phyloP scores from a whole-genome alignment of 2,329 filamentous ascomycete species.

The Emergomyces orientalis region DNA sequence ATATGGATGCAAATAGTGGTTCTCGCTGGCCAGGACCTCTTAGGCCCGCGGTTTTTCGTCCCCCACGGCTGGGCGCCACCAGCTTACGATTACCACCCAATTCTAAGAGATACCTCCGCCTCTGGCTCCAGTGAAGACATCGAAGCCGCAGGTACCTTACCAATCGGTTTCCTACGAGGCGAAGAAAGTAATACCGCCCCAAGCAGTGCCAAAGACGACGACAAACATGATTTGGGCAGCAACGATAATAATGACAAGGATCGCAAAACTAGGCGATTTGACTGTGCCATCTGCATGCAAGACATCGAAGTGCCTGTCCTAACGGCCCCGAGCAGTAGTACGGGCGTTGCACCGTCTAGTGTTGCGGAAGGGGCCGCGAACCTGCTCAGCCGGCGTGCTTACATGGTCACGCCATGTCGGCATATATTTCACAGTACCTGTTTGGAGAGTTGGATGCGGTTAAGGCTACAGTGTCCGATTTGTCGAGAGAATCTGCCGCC shows the following conservation, averaged over 20 bases:
- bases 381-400: slow-evolving; percentile 68
- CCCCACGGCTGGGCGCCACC: slow-evolving; percentile 56
- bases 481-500: slow-evolving; percentile 84
- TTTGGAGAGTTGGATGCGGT: slow-evolving; percentile 92
- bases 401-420: slow-evolving; percentile 95
- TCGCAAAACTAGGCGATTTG: slow-evolving; percentile 54
- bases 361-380: slow-evolving; percentile 43
- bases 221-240: slow-evolving; percentile 8
- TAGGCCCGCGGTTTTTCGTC: slow-evolving; percentile 82
- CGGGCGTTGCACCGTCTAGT: slow-evolving; percentile 20
- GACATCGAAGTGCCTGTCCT: slow-evolving; percentile 81
- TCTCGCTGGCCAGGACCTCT: slow-evolving; percentile 69
- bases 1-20: slow-evolving; percentile 76
- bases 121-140: slow-evolving; percentile 56
- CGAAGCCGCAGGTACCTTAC: slow-evolving; percentile 64
- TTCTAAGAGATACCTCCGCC: slow-evolving; percentile 49
- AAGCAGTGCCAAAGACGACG: slow-evolving; percentile 11
- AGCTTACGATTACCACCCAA: slow-evolving; percentile 85
- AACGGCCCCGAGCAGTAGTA: slow-evolving; percentile 40
- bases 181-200: slow-evolving; percentile 32
- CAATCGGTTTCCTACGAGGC: slow-evolving; percentile 60
- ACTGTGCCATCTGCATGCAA: slow-evolving; percentile 94
- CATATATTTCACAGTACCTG: slow-evolving; percentile 93
- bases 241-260: slow-evolving; percentile 37
- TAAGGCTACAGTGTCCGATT: slow-evolving; percentile 86